These are phyloP conservation scores for Fusarium liriodendri DNA, from an alignment of 2,329 filamentous ascomycete species.

Conservation along the genomic window DNA sequence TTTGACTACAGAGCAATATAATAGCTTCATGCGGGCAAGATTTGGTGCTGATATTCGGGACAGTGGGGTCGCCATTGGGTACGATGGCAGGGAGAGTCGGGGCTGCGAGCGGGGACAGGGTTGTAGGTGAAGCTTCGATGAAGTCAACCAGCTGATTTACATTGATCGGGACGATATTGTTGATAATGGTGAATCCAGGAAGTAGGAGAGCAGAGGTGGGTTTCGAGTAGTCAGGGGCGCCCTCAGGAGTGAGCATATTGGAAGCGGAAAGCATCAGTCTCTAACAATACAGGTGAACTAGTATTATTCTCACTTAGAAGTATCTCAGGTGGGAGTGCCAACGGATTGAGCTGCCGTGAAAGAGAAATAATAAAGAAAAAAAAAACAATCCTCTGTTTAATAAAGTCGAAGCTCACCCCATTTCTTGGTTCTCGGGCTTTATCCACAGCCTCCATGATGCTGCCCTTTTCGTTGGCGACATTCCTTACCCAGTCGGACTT, in stretches of 20 bases:
- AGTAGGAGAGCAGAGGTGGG: background rate
- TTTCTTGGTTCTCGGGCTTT: background rate
- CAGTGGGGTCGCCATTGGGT: background rate
- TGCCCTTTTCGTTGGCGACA: background rate
- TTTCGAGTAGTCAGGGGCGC: background rate
- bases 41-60: background rate
- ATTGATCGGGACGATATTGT: background rate
- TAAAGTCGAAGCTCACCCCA: background rate
- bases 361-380: background rate
- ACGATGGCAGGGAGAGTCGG: background rate
- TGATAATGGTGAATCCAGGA: background rate
- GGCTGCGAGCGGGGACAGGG: background rate
- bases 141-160: background rate
- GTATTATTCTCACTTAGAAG: background rate
- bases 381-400: no score
- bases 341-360: background rate
- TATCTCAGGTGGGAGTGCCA: fast-evolving
- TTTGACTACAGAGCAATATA: background rate
- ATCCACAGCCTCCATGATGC: background rate
- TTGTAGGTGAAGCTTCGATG: background rate
- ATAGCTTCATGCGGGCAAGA: background rate
- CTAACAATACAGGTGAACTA: background rate
- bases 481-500: background rate
- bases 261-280: background rate
- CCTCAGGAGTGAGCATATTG: background rate